Conservation (phyloP, 495 filamentous ascomycete genomes). For the Poronia punctata region DNA sequence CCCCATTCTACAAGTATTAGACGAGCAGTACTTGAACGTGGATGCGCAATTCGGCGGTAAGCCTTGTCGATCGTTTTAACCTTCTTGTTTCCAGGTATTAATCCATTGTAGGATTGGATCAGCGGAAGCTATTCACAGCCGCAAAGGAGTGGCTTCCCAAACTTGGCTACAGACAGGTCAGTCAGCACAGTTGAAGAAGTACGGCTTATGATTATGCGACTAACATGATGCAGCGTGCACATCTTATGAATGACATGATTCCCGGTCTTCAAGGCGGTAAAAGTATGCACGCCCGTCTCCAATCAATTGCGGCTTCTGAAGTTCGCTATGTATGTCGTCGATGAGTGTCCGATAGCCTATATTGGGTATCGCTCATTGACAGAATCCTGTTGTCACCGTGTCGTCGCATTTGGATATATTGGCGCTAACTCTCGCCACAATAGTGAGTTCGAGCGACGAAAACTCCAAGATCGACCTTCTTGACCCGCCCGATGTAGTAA, state of each 20-base stretch:
- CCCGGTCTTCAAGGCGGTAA: conserved; percentile 77
- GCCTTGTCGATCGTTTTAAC: neutral
- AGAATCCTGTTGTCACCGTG: no score
- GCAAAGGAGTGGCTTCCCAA: conserved; percentile 70
- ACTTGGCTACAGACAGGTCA: conserved; percentile 57
- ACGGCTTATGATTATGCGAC: neutral
- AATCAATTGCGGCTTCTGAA: neutral
- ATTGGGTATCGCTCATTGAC: no score
- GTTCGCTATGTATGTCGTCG: no score
- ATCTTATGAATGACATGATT: conserved; percentile 89
- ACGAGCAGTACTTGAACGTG: conserved; percentile 83
- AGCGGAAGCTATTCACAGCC: conserved; percentile 81
- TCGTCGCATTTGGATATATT: no score
- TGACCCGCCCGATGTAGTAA: conserved; percentile 62
- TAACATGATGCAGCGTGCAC: conserved; percentile 49
- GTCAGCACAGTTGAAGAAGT: conserved; percentile 5
- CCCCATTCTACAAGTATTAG: conserved; percentile 80
- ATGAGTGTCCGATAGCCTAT: no score
- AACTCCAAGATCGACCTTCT: conserved; percentile 90
- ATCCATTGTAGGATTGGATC: conserved; percentile 50
- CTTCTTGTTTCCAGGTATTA: neutral
- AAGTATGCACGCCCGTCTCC: conserved; percentile 42
- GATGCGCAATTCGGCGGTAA: conserved; percentile 69
- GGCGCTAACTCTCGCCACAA: neutral
- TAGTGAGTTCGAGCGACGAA: conserved; percentile 46